Conservation (phyloP, 2,329 filamentous ascomycete genomes). For the Aspergillus neoniger region DNA sequence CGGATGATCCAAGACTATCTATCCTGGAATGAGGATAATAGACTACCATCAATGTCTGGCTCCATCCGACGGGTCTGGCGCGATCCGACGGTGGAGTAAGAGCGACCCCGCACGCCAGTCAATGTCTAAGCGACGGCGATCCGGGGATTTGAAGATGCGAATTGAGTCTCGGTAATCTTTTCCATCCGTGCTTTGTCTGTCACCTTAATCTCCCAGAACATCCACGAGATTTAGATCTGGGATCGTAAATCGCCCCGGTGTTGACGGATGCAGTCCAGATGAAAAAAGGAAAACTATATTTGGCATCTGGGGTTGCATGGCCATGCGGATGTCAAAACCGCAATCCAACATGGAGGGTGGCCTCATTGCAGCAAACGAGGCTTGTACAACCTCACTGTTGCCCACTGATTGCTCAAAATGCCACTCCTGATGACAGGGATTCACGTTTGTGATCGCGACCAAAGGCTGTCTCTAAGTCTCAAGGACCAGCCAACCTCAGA, state of each 20-base stretch:
- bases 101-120: neutral
- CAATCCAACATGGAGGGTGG: neutral
- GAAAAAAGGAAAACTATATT: neutral
- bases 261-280: neutral
- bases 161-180: neutral
- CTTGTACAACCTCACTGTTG: neutral
- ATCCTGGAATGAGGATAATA: neutral
- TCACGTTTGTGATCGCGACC: constrained; percentile 3
- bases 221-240: neutral
- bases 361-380: neutral
- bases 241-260: neutral
- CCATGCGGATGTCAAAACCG: neutral
- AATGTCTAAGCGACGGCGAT: neutral
- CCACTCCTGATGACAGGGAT: neutral
- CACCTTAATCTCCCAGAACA: too few relatives aligned
- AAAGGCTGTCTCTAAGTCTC: constrained; percentile 4
- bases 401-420: neutral
- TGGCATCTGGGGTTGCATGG: neutral
- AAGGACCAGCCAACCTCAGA: neutral
- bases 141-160: neutral
- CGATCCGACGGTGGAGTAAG: neutral
- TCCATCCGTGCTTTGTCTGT: neutral
- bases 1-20: neutral
- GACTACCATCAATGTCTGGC: neutral
- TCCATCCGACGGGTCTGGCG: neutral